Evolutionary conservation across 441 rosid genomes (phyloP), one percentile per base, ranked within the genome.

Genomic region (Pelargonium myrrhifolium): DNA sequence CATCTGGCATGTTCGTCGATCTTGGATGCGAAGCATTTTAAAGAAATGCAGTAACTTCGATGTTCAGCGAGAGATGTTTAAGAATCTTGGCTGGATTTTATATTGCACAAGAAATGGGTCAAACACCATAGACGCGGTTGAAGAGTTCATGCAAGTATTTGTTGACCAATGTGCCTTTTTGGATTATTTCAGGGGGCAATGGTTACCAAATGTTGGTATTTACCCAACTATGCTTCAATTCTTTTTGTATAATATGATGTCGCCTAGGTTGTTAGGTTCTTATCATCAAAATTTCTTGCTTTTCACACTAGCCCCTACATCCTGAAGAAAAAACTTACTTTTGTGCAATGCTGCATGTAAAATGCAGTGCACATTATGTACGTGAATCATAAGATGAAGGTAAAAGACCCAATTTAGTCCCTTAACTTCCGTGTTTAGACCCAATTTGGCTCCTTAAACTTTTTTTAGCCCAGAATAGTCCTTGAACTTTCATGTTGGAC

Each of bases 61-160:
- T 51, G 75, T 85, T 45, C 85, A 80, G 69, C 75, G 70, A 59
- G 84, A 85, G 75, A 83, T 85, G 80, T 78, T 81, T 71, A 85
- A 80, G 74, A 73, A 76, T 67, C 72, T 85, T 64, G 80, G 86
- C 43, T 80, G 79, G 77, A 76, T 82, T 72, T 80, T 84, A 71
- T 82, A 78, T 76, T 69, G 83, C 70, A 74, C 82, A 0, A 77
- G 79, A 71, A 76, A 72, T 49, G 68, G 69, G 22, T 74, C 77
- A 37, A 75, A 66, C 75, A 72, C 15, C 15, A 51, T 65, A 65
- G 79, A 80, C 24, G 78, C 88, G 51, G 66, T 79, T 64, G 83
- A 82, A 77, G 86, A 85, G 69, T 81, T 85, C 72, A 62, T 79
- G 77, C 80, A 82, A 76, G 74, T 82, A 24, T 85, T 79, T 71